Evolutionary conservation across 306 rosid species (phyloP), one percentile per base, ranked within the genome.

Genomic region (Prunus mira): DNA sequence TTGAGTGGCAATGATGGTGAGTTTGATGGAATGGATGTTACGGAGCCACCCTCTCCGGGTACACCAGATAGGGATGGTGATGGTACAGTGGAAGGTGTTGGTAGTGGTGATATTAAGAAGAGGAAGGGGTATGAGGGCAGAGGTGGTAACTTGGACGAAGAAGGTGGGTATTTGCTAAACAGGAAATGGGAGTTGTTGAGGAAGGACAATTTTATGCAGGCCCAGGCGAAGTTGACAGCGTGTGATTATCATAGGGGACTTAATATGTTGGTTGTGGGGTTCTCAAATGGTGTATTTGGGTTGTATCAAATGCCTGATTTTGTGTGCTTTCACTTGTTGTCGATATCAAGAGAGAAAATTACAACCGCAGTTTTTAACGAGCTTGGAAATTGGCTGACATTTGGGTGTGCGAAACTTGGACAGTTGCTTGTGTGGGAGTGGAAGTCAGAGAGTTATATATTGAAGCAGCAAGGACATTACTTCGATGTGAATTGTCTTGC

Each of bases 401-500:
- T 95, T 73, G 97, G 99, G 57, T 95, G 99, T 55, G 97, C 96
- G 0, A 92, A 88, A 72, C 88, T 95, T 20, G 99, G 99, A 19
- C 97, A 92, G 89, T 80, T 95, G 74, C 93, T 95, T 19, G 97
- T 95, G 80, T 95, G 99, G 97, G 97, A 92, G 75, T 95, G 99
- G 99, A 80, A 95, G 71, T 92, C 97, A 0, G 96, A 90, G 84
- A 95, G 96, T 74, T 92, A 95, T 80, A 91, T 89, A 76, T 80
- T 90, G 90, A 95, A 92, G 86, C 99, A 95, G 84, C 99, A 92
- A 84, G 99, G 99, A n/a, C 99, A 95, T 79, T 95, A 86, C 77
- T 95, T 92, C 78, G 98, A 94, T 82, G 97, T 92, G 15, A 94
- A 94, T 72, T 87, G 92, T 58, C 77, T 94, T 30, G 95, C 98